Base-by-base conservation (phyloP, 78 protist genomes). In the Dictyostelium intermedium region DNA sequence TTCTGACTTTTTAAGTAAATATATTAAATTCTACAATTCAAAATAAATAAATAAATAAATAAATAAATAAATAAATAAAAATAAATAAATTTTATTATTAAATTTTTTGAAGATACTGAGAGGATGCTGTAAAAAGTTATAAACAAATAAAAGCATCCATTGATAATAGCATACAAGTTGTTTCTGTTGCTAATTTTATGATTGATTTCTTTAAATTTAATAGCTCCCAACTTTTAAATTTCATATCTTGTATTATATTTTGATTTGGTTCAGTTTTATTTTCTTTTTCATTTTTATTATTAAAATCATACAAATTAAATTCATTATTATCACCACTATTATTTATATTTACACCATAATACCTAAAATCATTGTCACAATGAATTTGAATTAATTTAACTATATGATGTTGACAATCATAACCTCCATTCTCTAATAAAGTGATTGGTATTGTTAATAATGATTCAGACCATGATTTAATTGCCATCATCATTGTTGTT, bases 171-270 rank as follows among this genome's bases (percentile, higher is more conserved):
- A 85, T 41, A 53, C 84, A 85, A 20, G 43, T 47, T 35, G 85
- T 79, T 43, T 89, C 94, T 7, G 87, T 80, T 5, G 94, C 85
- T 4, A 89, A 41, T 70, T 60, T 39, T 27, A 80, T 35, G 34
- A 89, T 89, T 43, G 94, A 89, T 70, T 89, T 89, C 72, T 89
- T 89, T 70, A 63, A 74, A 69, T 80, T 85, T 50, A 89, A 34
- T 69, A 89, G 27, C 34, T 89, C 94, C 73, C 41, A 89, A 30
- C 32, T 73, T 63, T 30, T 53, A 14, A 34, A 82, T 82, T 60
- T 82, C 86, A 82, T 82, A 56, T 82, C 74, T 34, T 72, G 79
- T 6, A 82, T 60, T 16, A 82, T 25, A 47, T 10, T n/a, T 30
- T 50, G 43, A 37, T 25, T 77, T 6, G 18, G 23, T 3, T 25